Conservation (phyloP, 768 basidiomycete genomes). For the Tricholoma saponaceum region DNA sequence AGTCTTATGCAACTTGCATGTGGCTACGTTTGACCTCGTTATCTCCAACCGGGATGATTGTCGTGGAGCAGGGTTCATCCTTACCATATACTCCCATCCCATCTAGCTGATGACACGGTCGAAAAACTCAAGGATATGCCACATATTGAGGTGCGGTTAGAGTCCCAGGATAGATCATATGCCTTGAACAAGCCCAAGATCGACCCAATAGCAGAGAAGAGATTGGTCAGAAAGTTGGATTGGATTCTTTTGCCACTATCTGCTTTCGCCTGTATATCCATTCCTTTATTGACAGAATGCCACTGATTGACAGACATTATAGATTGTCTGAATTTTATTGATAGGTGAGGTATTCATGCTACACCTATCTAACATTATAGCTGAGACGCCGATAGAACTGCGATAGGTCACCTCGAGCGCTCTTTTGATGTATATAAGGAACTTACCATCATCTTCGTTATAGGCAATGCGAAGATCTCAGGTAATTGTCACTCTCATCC, state of each 20-base stretch:
- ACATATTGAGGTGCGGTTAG: background rate
- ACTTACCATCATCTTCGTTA: background rate
- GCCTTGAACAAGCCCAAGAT: slow-evolving; percentile 1
- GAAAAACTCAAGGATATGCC: background rate
- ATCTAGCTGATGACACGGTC: background rate
- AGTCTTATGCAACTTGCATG: too few relatives aligned
- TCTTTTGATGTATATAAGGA: background rate
- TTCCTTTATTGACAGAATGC: background rate
- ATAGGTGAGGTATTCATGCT: slow-evolving; percentile 7
- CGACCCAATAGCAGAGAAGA: slow-evolving; percentile 27
- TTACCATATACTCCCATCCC: too few relatives aligned
- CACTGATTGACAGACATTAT: background rate
- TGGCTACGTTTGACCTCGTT: too few relatives aligned
- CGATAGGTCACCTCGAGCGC: slow-evolving; percentile 11
- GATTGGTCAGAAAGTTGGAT: slow-evolving; percentile 34
- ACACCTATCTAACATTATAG: background rate
- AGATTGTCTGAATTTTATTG: slow-evolving; percentile 21
- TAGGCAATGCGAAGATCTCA: slow-evolving; percentile 22
- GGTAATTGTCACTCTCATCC: slow-evolving; percentile 7
- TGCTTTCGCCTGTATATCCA: slow-evolving; percentile 18
- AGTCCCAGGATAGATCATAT: background rate
- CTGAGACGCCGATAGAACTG: slow-evolving; percentile 9
- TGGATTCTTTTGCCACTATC: slow-evolving; percentile 27
- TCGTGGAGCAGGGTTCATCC: too few relatives aligned
- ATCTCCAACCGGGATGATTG: too few relatives aligned